Percentiles rank a stretch among this genome's conserved stretches.
Conservation (phyloP, 2,329 filamentous ascomycete species). For the Fusarium lyarnte region DNA sequence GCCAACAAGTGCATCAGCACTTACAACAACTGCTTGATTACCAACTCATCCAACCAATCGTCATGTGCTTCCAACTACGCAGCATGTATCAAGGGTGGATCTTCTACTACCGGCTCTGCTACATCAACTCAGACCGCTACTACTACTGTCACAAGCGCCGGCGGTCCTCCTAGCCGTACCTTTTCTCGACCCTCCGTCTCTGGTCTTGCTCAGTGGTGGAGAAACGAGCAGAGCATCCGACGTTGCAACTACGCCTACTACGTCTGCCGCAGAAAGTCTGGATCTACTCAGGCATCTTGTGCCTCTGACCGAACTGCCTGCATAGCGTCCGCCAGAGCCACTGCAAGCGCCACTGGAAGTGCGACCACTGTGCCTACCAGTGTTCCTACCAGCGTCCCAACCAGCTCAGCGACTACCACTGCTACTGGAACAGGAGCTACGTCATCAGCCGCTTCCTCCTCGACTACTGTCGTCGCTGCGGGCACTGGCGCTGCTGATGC, state of each 20-base stretch:
- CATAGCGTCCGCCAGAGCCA: neutral
- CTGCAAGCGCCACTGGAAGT: neutral
- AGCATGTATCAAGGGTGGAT: neutral
- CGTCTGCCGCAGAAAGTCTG: constrained; percentile 4
- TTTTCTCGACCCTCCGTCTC: neutral
- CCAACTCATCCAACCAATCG: neutral
- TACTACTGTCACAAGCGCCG: neutral
- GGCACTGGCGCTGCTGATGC: neutral
- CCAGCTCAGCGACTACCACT: neutral
- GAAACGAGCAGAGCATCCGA: neutral
- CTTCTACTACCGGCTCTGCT: neutral
- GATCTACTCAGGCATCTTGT: neutral
- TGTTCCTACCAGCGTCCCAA: neutral
- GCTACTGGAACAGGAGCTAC: neutral
- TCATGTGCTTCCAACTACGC: constrained; percentile 1
- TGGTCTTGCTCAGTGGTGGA: constrained; percentile 2
- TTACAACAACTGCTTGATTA: constrained; percentile 5
- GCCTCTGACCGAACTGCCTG: neutral
- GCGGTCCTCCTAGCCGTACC: neutral
- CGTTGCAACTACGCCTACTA: constrained; percentile 1
- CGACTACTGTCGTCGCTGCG: neutral
- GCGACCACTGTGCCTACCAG: neutral
- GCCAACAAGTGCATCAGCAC: constrained; percentile 14
- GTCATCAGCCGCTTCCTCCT: neutral
- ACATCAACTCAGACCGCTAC: neutral